Conservation (phyloP, 495 filamentous ascomycete genomes). For the Penicillium angulare region DNA sequence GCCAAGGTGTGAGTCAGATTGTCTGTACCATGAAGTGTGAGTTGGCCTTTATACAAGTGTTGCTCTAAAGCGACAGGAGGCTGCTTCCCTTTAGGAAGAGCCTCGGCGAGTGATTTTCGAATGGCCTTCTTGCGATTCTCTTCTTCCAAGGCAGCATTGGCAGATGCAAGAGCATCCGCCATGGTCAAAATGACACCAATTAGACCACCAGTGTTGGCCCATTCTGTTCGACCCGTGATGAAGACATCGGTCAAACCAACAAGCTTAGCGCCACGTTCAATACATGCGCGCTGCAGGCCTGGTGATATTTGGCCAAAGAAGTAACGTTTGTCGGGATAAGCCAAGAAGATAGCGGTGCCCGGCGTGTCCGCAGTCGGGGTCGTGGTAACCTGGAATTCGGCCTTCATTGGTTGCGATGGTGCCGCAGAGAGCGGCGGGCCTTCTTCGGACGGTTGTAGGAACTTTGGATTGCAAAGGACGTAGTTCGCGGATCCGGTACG, state of each 20-base stretch:
- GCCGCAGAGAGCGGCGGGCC: not conserved
- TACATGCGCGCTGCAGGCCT: slow-evolving; percentile 75
- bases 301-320: slow-evolving; percentile 83
- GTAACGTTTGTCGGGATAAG: slow-evolving; percentile 79
- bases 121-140: slow-evolving; percentile 27
- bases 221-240: slow-evolving; percentile 72
- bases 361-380: slow-evolving; percentile 90
- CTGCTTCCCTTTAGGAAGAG: slow-evolving; percentile 18
- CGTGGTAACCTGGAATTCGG: slow-evolving; percentile 66
- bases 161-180: slow-evolving; percentile 57
- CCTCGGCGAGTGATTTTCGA: slow-evolving; percentile 14
- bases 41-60: slow-evolving; percentile 9
- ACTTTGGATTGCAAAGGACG: slow-evolving; percentile 25
- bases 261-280: slow-evolving; percentile 61
- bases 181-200: slow-evolving; percentile 80
- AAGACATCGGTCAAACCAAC: slow-evolving; percentile 70
- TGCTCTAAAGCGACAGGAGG: not conserved
- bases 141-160: slow-evolving; percentile 30
- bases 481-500: slow-evolving; percentile 10
- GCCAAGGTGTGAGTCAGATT: slow-evolving; percentile 80
- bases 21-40: slow-evolving; percentile 73
- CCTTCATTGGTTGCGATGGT: slow-evolving; percentile 57
- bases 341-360: slow-evolving; percentile 70
- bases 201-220: slow-evolving; percentile 74
- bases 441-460: slow-evolving; percentile 8